Percentiles rank a stretch among this genome's conserved stretches.
phyloP scores from a whole-genome alignment of 192 early-diverging fungal genomes.

The Cladochytrium replicatum region DNA sequence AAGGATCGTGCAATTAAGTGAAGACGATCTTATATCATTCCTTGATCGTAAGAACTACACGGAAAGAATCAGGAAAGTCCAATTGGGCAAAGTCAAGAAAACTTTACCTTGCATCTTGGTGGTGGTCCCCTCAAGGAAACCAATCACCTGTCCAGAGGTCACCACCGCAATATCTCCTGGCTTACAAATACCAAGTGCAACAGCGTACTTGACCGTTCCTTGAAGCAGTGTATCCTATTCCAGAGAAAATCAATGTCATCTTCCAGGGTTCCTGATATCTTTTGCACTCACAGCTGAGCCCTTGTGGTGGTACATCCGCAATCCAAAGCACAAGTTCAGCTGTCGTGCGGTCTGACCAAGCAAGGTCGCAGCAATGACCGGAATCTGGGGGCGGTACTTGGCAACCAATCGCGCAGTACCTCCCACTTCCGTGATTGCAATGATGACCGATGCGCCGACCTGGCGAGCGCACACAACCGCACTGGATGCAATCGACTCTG shows the following conservation, averaged over 20 bases:
- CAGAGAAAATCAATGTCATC: background rate
- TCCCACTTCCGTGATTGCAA: conserved; percentile 39
- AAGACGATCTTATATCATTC: too few relatives aligned
- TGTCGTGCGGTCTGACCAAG: conserved; percentile 42
- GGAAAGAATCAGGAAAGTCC: too few relatives aligned
- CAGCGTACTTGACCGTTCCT: conserved; percentile 22
- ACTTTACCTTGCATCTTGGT: conserved; percentile 46
- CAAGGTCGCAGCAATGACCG: conserved; percentile 41
- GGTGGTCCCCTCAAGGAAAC: conserved; percentile 40
- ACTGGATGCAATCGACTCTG: conserved; percentile 48
- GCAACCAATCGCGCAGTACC: conserved; percentile 47
- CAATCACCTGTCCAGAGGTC: conserved; percentile 41
- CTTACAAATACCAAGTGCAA: conserved; percentile 36
- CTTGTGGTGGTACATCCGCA: conserved; percentile 40
- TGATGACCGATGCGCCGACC: conserved; percentile 41
- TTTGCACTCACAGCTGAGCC: conserved; percentile 7
- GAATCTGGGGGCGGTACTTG: conserved; percentile 47
- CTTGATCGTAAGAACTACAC: too few relatives aligned
- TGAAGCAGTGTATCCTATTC: background rate
- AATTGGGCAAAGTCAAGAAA: too few relatives aligned
- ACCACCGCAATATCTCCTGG: conserved; percentile 49
- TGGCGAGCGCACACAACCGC: conserved; percentile 43
- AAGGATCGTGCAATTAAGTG: too few relatives aligned
- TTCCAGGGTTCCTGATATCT: background rate
- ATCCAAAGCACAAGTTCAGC: conserved; percentile 38